phyloP scores from a whole-genome alignment of 106 monocot genomes.

The Amphibolis antarctica region DNA sequence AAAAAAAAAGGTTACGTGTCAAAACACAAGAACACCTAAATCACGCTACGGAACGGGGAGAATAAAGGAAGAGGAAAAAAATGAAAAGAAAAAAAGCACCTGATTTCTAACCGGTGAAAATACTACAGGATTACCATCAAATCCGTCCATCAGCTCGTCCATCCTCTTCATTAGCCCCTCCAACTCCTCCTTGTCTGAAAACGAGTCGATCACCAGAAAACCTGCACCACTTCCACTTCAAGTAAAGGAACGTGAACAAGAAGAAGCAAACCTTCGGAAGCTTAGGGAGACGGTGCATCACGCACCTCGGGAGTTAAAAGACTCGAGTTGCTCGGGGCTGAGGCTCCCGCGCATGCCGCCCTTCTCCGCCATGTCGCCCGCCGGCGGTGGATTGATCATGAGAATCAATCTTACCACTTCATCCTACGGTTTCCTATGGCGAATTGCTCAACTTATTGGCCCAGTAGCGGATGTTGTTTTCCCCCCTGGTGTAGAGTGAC shows the following conservation, averaged over 20 bases:
- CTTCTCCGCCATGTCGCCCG: constrained; percentile 13
- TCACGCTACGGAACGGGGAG: not conserved
- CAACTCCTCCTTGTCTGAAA: constrained; percentile 49
- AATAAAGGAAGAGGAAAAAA: not conserved
- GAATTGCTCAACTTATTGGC: no score
- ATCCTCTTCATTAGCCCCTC: constrained; percentile 63
- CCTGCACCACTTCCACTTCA: constrained; percentile 23
- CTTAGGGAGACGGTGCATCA: not conserved
- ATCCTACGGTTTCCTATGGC: no score
- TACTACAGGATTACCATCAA: constrained; percentile 48
- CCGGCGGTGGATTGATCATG: no score
- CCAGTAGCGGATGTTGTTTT: no score
- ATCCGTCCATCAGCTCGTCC: constrained; percentile 52
- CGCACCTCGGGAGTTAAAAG: constrained; percentile 71
- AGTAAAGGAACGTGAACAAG: not conserved
- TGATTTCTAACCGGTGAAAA: constrained; percentile 94
- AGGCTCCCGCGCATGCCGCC: constrained; percentile 31
- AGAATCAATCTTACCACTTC: no score
- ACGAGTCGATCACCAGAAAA: constrained; percentile 72
- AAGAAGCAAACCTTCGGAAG: not conserved
- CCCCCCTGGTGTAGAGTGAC: no score
- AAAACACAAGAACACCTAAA: no score
- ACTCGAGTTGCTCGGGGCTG: constrained; percentile 51
- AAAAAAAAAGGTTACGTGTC: no score
- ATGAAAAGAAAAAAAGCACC: constrained; percentile 21